A percentile compares a stretch with the other conserved stretches of the same genome.
Conservation (phyloP, 2,329 filamentous ascomycete genomes). For the Monosporascus sp. region DNA sequence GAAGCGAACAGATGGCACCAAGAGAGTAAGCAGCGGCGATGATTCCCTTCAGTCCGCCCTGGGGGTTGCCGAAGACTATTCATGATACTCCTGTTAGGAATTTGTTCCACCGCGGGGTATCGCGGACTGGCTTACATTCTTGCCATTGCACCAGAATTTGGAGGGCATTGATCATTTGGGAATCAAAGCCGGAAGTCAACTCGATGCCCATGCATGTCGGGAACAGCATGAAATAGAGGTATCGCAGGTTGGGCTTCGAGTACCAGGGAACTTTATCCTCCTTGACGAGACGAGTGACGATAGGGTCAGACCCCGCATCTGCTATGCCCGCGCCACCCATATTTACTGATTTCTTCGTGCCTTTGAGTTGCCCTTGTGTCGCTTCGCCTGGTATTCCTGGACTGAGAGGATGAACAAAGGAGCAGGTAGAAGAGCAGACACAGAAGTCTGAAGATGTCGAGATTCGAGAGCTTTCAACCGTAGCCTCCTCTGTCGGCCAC, state of each 20-base stretch:
- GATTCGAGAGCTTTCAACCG: not conserved
- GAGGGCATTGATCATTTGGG: constrained; percentile 39
- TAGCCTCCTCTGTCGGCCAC: not conserved
- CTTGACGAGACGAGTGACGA: constrained; percentile 30
- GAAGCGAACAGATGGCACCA: constrained; percentile 52
- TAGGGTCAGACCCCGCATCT: constrained; percentile 26
- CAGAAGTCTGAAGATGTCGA: not conserved
- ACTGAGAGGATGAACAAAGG: no score
- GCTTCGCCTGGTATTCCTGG: not conserved
- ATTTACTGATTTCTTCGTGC: constrained; percentile 2
- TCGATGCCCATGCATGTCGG: constrained; percentile 58
- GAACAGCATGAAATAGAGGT: constrained; percentile 52
- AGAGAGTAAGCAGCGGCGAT: constrained; percentile 55
- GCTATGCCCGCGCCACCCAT: constrained; percentile 13
- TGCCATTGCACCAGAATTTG: constrained; percentile 34
- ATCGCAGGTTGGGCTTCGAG: constrained; percentile 52
- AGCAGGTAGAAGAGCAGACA: no score
- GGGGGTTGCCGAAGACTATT: constrained; percentile 38
- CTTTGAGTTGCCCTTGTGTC: no score
- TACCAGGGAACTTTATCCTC: constrained; percentile 45
- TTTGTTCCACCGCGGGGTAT: constrained; percentile 1
- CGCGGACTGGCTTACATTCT: constrained; percentile 23
- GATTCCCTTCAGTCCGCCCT: constrained; percentile 44
- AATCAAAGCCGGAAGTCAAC: constrained; percentile 40
- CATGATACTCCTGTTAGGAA: constrained; percentile 1